Evolutionary conservation across 257 asterid genomes (phyloP), one percentile per base, ranked within the genome.

Genomic region (Jaltomata sinuosa): DNA sequence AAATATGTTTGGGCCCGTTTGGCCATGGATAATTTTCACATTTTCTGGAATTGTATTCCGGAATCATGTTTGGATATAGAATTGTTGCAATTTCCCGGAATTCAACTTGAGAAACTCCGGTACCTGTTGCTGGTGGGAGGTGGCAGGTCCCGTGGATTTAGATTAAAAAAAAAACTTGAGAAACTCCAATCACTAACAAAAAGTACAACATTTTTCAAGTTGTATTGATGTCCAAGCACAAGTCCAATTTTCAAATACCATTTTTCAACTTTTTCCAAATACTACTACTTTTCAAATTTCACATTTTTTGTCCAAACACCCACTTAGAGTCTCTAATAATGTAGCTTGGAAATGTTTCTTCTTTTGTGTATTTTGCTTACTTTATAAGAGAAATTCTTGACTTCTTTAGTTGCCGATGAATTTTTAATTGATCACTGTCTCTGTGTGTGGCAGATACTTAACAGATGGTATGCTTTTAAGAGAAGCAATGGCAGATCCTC

Each of bases 401-500:
- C 8, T 11, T 68, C n/a, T 21, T 18, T 3, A 27, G 31, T 71
- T 81, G 53, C 54, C 54, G 6, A 82, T 50, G 8, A 16, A 11
- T 47, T 21, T 14, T 54, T 65, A 67, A 83, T 62, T 80, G 57
- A 52, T 52, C 82, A 34, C 12, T 32, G 21, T 72, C 54, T 11
- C 72, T 80, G 61, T 62, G 59, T 42, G 25, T 64, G 8, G n/a
- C 89, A 96, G 99, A 89, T 95, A 97, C 87, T 85, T 97, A 40
- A 97, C 99, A 8, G 99, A 97, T 88, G 99, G 99, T 94, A 97
- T 97, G 98, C 99, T 97, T 82, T 71, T 95, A 88, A 95, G 99
- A 89, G 99, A 97, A 90, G 99, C 99, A 82, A 95, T 97, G 99
- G 90, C 97, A 1, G 99, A 97, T 87, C 99, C 99, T 5, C 91